Percentiles rank a stretch among this genome's conserved stretches.
phyloP scores from a whole-genome alignment of 768 basidiomycete species.

The Pluteus cervinus region DNA sequence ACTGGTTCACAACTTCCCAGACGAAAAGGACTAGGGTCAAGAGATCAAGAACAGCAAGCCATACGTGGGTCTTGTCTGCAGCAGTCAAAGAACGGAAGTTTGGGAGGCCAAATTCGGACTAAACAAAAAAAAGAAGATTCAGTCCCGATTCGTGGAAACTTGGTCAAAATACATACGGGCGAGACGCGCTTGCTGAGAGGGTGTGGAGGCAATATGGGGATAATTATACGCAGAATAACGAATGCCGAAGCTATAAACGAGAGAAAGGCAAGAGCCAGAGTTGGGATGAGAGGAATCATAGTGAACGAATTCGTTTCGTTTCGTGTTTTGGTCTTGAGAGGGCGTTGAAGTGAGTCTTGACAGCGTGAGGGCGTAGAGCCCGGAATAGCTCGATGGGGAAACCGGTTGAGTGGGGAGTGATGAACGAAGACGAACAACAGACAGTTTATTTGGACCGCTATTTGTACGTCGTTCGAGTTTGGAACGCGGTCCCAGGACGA shows the following conservation, averaged over 20 bases:
- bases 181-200: constrained; percentile 69
- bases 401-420: no score
- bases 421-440: no score
- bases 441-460: no score
- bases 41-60: constrained; percentile 66
- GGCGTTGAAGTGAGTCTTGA: constrained; percentile 39
- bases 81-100: constrained; percentile 61
- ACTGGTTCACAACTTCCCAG: constrained; percentile 59
- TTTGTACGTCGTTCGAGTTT: no score
- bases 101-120: constrained; percentile 75
- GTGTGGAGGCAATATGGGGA: constrained; percentile 70
- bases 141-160: constrained; percentile 2
- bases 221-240: constrained; percentile 68
- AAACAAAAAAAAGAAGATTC: constrained; percentile 17
- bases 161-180: constrained; percentile 45
- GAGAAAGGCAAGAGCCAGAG: constrained; percentile 60
- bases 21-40: constrained; percentile 55
- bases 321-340: constrained; percentile 31
- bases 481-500: no score
- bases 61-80: constrained; percentile 66
- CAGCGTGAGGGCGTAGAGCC: constrained; percentile 31
- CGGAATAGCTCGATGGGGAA: no score
- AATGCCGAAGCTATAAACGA: constrained; percentile 72
- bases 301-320: constrained; percentile 10
- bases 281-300: constrained; percentile 66